Base-by-base conservation (phyloP, 805 yeast genomes). In the Saccharomycopsis javanensis region DNA sequence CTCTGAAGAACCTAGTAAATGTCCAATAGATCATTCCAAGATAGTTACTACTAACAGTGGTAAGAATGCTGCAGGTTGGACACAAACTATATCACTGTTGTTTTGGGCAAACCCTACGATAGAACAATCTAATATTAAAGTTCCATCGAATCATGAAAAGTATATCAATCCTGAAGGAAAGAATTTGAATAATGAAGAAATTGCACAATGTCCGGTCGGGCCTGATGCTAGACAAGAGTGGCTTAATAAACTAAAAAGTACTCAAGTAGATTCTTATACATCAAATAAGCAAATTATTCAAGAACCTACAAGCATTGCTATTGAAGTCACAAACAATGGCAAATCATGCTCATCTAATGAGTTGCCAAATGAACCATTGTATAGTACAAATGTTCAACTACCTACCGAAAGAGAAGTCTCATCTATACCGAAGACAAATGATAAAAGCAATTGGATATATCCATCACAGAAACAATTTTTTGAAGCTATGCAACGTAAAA, bases 391-490 rank as follows among this genome's bases (percentile, higher is more conserved):
- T 46, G 72, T 74, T 0, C 65, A 70, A 1, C 71, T 90, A 34
- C 86, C 95, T 0, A 79, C 78, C n/a, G 88, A 85, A 1, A 74
- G 97, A 60, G 92, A 84, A 64, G 71, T 86, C 3, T 83, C 91
- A 8, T 79, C 95, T 2, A 91, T 91, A 46, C 97, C 97, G 51
- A 73, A 96, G 54, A 85, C 95, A 0, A 37, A 54, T 27, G 62
- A 69, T 16, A 75, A 75, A 15, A 64, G 76, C 0, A 86, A 91
- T 71, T 92, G 99, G 99, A 78, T 92, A 1, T 92, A 92, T 67
- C 99, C 99, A 7, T 88, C 96, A 3, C 96, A 92, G 68, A 87
- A 88, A 68, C 97, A 92, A 74, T 92, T 92, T 67, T 92, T 75
- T 69, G 94, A 89, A 58, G 97, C 97, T 8, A 94, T 92, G 98